Percentiles rank a stretch among this genome's conserved stretches.
phyloP scores from a whole-genome alignment of 129 eudicot genomes.

The Centrapalus pauciflorus region DNA sequence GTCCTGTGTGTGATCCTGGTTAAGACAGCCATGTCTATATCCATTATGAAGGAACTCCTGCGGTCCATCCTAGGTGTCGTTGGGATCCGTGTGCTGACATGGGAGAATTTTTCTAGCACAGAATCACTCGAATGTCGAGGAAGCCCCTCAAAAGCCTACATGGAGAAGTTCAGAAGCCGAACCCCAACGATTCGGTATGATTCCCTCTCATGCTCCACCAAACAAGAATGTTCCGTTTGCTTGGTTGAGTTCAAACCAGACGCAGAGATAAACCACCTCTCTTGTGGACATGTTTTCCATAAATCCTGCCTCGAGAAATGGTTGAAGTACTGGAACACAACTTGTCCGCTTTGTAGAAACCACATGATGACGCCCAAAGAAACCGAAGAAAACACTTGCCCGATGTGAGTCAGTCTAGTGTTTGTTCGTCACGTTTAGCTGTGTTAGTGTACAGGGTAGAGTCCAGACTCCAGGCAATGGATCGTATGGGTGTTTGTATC shows the following conservation, averaged over 20 bases:
- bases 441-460: not conserved
- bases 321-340: conserved; percentile 63
- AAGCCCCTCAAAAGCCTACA: conserved; percentile 43
- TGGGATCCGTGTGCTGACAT: conserved; percentile 50
- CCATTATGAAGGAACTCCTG: conserved; percentile 50
- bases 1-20: conserved; percentile 65
- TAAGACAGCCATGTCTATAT: conserved; percentile 63
- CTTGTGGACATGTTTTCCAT: conserved; percentile 85
- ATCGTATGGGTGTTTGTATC: not conserved
- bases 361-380: conserved; percentile 48
- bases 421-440: not conserved
- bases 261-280: conserved; percentile 56
- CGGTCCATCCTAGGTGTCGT: conserved; percentile 46
- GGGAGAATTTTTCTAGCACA: conserved; percentile 41
- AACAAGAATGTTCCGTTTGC: conserved; percentile 80
- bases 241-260: conserved; percentile 57
- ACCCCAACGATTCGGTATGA: conserved; percentile 54
- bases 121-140: conserved; percentile 36
- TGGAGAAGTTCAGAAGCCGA: conserved; percentile 56
- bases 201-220: conserved; percentile 27
- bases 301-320: conserved; percentile 67
- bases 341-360: conserved; percentile 82
- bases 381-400: conserved; percentile 67
- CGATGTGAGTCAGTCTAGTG: conserved; percentile 43
- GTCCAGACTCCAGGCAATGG: not conserved